Percentiles rank a stretch among this genome's conserved stretches.
Evolutionary conservation across 108 stramenopile genomes (phyloP).

Genomic region (Pseudonitzschia multistriata): DNA sequence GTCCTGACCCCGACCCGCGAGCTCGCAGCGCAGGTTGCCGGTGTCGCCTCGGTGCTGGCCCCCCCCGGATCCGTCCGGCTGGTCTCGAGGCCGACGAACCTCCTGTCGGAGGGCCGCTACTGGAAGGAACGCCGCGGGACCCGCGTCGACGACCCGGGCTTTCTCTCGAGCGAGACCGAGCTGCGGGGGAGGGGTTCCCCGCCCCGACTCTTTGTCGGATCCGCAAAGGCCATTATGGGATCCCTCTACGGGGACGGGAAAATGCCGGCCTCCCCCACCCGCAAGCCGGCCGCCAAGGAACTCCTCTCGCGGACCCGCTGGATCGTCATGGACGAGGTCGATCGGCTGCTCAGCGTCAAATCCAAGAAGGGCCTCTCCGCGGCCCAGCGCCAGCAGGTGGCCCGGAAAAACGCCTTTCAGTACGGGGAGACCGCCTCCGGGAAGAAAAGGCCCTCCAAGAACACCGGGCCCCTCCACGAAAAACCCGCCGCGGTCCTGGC

Average conservation of each 20-base stretch:
- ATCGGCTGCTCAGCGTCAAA: slow-evolving; percentile 63
- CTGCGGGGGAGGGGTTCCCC: slow-evolving; percentile 29
- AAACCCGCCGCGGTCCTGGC: slow-evolving; percentile 84
- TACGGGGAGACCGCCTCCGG: background rate
- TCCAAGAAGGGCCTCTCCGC: slow-evolving; percentile 33
- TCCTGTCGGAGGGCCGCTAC: slow-evolving; percentile 43
- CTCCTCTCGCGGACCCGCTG: slow-evolving; percentile 56
- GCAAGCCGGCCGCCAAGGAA: slow-evolving; percentile 73
- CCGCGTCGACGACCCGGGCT: slow-evolving; percentile 28
- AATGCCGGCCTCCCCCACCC: slow-evolving; percentile 77
- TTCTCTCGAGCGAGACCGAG: slow-evolving; percentile 27
- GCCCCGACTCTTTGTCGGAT: slow-evolving; percentile 75
- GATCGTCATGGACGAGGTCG: slow-evolving; percentile 86
- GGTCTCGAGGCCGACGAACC: slow-evolving; percentile 69
- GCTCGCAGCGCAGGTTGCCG: slow-evolving; percentile 91
- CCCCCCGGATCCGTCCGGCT: slow-evolving; percentile 84
- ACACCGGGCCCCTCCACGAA: slow-evolving; percentile 52
- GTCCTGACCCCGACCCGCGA: slow-evolving; percentile 93
- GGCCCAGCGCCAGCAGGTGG: background rate
- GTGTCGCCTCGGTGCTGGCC: slow-evolving; percentile 75
- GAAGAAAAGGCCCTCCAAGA: background rate
- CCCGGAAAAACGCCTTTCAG: background rate
- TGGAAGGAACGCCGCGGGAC: slow-evolving; percentile 42
- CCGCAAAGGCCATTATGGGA: slow-evolving; percentile 72
- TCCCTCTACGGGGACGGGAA: slow-evolving; percentile 71